Evolutionary conservation across 208 protist species (phyloP), one percentile per base, ranked within the genome.

Genomic region (Crithidia mellificae): DNA sequence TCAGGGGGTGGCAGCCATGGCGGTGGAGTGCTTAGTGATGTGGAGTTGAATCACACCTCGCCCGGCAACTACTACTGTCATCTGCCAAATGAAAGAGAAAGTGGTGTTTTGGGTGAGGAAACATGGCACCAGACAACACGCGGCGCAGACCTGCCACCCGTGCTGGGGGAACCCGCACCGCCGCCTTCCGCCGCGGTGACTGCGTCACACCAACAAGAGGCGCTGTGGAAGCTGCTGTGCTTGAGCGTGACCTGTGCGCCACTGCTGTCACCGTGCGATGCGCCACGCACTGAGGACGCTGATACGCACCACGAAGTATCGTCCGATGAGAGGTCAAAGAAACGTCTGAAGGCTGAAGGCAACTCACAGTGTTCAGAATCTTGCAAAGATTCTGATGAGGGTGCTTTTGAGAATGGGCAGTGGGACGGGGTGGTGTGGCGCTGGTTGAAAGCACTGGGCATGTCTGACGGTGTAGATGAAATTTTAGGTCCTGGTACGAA

Each of bases 371-470:
- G 47, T 30, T 3, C 27, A 22, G 50, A 32, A 55, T 9, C 14
- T 5, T 17, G 2, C 6, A 29, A 15, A 44, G 30, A 58, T 32
- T 4, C n/a, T n/a, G n/a, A n/a, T n/a, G n/a, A n/a, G n/a, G n/a
- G n/a, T n/a, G n/a, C n/a, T n/a, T n/a, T n/a, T n/a, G n/a, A n/a
- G n/a, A n/a, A n/a, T n/a, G n/a, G n/a, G 6, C 0, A 7, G 57
- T 54, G 58, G 46, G 46, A 52, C 27, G 46, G 25, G 9, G 29
- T 74, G 24, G 69, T 74, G 36, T 74, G 69, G 69, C 69, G 54
- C 5, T 74, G 69, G 69, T 34, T 74, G n/a, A 15, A 29, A 6
- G 29, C 22, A 34, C 53, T 68, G 11, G 69, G 53, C 32, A 63
- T 74, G 61, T 22, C 52, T 20, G 44, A 56, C 20, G 61, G 46